phyloP scores from a whole-genome alignment of 169 alveolate species.

The Plasmodium gonderi region DNA sequence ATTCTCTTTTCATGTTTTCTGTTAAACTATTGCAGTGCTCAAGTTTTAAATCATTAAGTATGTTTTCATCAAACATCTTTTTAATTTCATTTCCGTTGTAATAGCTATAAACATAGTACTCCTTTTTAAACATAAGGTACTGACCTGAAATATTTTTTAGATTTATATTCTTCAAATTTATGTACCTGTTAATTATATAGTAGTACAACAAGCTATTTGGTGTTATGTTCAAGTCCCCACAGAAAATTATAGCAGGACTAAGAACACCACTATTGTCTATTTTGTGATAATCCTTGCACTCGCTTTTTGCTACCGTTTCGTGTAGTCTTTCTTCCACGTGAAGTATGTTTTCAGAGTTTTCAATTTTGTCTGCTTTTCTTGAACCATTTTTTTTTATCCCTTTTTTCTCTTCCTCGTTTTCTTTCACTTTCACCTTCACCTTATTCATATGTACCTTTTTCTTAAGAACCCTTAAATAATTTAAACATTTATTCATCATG shows the following conservation, averaged over 20 bases:
- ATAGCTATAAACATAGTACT: conserved; percentile 50
- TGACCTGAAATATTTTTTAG: conserved; percentile 81
- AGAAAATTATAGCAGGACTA: conserved; percentile 79
- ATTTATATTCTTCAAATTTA: conserved; percentile 77
- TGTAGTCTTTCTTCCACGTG: no score
- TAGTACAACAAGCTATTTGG: conserved; percentile 84
- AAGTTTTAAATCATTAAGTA: conserved; percentile 31
- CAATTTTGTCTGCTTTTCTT: background rate
- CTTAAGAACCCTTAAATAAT: conserved; percentile 1
- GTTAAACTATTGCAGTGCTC: conserved; percentile 3
- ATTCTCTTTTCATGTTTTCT: conserved; percentile 39
- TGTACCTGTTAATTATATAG: conserved; percentile 80
- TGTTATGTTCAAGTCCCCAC: conserved; percentile 85
- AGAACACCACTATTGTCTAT: background rate
- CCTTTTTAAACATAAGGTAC: conserved; percentile 82
- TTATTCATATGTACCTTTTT: background rate
- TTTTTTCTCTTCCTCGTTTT: background rate
- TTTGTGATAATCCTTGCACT: background rate
- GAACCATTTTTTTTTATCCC: background rate
- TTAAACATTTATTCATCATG: conserved; percentile 68
- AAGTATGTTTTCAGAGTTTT: no score
- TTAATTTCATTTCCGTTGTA: conserved; percentile 32
- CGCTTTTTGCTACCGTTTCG: background rate
- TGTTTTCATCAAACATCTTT: conserved; percentile 61
- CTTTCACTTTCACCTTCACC: background rate